phyloP scores from a whole-genome alignment of 2,329 filamentous ascomycete species.

The Monosporascus sp. region DNA sequence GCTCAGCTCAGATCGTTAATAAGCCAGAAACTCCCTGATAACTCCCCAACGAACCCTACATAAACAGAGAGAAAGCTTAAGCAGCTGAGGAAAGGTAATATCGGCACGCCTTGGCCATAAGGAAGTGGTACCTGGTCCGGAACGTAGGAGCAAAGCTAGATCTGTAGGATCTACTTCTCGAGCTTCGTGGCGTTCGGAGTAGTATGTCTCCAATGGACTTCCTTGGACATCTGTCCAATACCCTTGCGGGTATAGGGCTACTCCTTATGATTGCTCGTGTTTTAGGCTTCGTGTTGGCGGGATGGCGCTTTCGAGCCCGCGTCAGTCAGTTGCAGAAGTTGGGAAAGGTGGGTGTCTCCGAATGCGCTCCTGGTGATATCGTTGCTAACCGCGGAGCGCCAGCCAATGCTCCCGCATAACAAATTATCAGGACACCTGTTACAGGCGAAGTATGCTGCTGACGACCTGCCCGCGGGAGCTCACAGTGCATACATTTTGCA shows the following conservation, averaged over 20 bases:
- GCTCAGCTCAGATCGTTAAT: no score
- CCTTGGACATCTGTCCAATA: slow-evolving; percentile 11
- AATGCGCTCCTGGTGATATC: not conserved
- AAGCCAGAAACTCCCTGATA: no score
- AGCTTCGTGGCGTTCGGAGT: not conserved
- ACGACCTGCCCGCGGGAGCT: slow-evolving; percentile 19
- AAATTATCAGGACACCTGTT: slow-evolving; percentile 26
- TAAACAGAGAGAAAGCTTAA: no score
- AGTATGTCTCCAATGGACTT: slow-evolving; percentile 8
- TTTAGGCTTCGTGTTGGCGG: slow-evolving; percentile 12
- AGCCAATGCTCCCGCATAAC: slow-evolving; percentile 26
- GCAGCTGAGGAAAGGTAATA: no score
- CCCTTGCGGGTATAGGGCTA: slow-evolving; percentile 16
- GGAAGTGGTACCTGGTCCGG: no score
- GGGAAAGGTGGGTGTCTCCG: slow-evolving; percentile 16
- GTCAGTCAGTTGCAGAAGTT: slow-evolving; percentile 15
- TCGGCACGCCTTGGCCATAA: no score
- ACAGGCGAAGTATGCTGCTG: slow-evolving; percentile 21
- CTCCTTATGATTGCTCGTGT: slow-evolving; percentile 5
- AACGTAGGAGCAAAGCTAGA: no score
- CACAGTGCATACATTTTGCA: slow-evolving; percentile 22
- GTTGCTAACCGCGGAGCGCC: not conserved
- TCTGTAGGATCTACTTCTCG: not conserved
- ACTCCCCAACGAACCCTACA: no score
- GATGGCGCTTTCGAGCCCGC: slow-evolving; percentile 14